Percentiles rank a stretch among this genome's conserved stretches.
These are phyloP conservation scores for Nectriaceae sp. DNA, from an alignment of 2,329 filamentous ascomycete genomes.

Conservation along the genomic window DNA sequence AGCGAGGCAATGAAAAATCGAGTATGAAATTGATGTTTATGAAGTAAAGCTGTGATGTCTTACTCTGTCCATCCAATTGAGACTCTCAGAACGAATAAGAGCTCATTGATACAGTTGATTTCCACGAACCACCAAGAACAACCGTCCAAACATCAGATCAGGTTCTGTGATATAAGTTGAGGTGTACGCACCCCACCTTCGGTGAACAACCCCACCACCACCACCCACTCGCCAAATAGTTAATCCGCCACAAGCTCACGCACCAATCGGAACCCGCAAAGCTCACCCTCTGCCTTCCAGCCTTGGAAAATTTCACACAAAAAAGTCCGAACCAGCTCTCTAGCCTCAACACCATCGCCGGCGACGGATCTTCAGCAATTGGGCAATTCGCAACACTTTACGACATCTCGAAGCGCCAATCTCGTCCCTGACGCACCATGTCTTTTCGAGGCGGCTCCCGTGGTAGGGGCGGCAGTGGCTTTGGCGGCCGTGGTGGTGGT, in stretches of 20 bases:
- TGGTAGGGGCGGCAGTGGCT: constrained; percentile 36
- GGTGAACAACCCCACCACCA: constrained; percentile 2
- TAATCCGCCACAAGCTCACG: constrained; percentile 16
- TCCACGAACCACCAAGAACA: too few species aligned
- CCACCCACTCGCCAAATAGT: constrained; percentile 13
- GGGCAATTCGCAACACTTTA: constrained; percentile 1
- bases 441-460: constrained; percentile 42
- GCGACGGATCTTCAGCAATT: constrained; percentile 12
- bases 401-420: constrained; percentile 5
- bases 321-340: constrained; percentile 20
- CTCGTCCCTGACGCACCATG: constrained; percentile 29
- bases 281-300: constrained; percentile 23
- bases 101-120: too few species aligned
- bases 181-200: neutral
- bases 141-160: too few species aligned
- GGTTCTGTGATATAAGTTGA: too few species aligned
- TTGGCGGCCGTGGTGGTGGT: constrained; percentile 39
- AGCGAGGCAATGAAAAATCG: too few species aligned
- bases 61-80: too few species aligned
- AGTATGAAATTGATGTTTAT: too few species aligned
- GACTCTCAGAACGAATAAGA: too few species aligned
- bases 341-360: constrained; percentile 8
- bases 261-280: constrained; percentile 24
- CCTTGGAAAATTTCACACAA: constrained; percentile 34
- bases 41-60: too few species aligned